Base-by-base conservation (phyloP, 2,329 filamentous ascomycete species). In the Botrytis aclada region DNA sequence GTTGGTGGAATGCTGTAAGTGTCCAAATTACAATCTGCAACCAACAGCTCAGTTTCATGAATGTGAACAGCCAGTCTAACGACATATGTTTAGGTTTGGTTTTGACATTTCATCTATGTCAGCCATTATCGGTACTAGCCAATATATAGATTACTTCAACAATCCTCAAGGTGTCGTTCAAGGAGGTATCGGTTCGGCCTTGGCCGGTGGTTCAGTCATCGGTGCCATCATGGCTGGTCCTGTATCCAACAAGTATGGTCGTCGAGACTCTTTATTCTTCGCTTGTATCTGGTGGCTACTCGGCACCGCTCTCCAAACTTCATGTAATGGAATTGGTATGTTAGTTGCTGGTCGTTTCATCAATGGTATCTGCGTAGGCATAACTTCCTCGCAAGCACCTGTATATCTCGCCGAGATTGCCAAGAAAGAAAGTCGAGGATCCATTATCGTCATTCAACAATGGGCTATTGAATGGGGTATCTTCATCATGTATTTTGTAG, bases 361-460 rank as follows among this genome's bases (percentile, higher is more conserved):
- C 79, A 90, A 89, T 76, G 90, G 90, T 73, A 80, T 92, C 60
- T 86, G 86, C 69, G 88, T 92, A 69, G 90, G 90, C 29, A 90
- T 91, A 78, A 88, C 87, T 72, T 90, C 88, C 34, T 87, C 88
- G 1, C 88, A 91, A 78, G 89, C 90, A 1, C 89, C 89, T 12
- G 89, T 92, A 45, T 92, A 91, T 79, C 85, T 91, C 14, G 86
- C 89, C 41, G 90, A 92, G 80, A 84, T 92, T 37, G 87, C 90
- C 25, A 86, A 87, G 61, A 84, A 86, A 1, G 80, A 80, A 54
- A 84, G 82, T 75, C 86, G 90, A 74, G 90, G 90, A 18, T 86
- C 88, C 34, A 84, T 94, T 39, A 90, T 94, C n/a, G 89, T 90
- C 63, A 86, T 88, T 51, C 91, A 93, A 80, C 92, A 94, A 79